phyloP scores from a whole-genome alignment of 2,329 filamentous ascomycete species.

The Verticillium dahliae region DNA sequence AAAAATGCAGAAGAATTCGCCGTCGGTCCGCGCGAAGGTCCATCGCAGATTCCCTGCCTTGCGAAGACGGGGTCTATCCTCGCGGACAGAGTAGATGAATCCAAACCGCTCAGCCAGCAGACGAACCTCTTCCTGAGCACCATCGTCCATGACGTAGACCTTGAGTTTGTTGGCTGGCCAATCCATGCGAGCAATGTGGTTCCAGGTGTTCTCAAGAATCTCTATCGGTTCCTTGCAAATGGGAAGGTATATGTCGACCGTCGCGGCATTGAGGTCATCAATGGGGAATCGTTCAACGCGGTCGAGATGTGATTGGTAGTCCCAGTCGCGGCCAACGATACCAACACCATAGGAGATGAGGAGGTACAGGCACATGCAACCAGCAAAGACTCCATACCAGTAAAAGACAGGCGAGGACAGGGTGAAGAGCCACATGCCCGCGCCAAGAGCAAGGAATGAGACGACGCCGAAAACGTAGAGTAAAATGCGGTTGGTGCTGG shows the following conservation, averaged over 20 bases:
- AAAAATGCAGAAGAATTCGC: conserved; percentile 34
- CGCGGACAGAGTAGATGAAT: conserved; percentile 32
- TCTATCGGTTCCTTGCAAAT: conserved; percentile 34
- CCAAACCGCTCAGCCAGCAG: conserved; percentile 23
- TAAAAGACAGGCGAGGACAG: conserved; percentile 25
- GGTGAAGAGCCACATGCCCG: conserved; percentile 34
- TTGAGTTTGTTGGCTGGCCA: conserved; percentile 28
- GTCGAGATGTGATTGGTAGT: conserved; percentile 24
- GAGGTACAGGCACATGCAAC: conserved; percentile 31
- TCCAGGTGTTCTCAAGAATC: conserved; percentile 28
- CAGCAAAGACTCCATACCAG: conserved; percentile 30
- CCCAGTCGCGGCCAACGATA: conserved; percentile 29
- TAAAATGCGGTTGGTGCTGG: conserved; percentile 29
- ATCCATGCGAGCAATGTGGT: conserved; percentile 23
- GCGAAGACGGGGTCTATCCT: conserved; percentile 30
- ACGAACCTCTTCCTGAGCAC: conserved; percentile 22
- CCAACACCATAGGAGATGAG: conserved; percentile 32
- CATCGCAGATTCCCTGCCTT: conserved; percentile 35
- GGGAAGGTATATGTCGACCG: conserved; percentile 32
- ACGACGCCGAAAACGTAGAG: conserved; percentile 32
- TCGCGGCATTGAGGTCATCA: conserved; percentile 24
- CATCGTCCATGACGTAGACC: conserved; percentile 33
- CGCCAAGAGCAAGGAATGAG: conserved; percentile 30
- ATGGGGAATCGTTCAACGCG: conserved; percentile 23
- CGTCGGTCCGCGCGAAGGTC: conserved; percentile 28